Evolutionary conservation across 2,329 filamentous ascomycete genomes (phyloP).

Genomic region (Aspergillus fijiensis): DNA sequence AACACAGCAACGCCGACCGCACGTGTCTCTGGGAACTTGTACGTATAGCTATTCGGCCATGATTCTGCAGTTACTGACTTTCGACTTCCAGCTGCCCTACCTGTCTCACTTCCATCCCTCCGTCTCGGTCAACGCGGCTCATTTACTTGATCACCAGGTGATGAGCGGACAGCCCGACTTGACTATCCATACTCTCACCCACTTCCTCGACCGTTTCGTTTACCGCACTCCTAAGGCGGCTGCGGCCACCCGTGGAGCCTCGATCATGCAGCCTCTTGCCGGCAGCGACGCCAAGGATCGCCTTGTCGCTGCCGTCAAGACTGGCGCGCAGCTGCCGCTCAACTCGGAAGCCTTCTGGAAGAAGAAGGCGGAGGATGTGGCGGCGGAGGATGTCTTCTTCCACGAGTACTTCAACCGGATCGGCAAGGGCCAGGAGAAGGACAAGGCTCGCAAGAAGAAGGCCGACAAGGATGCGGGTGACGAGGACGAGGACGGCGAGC

Average conservation of each 20-base stretch:
- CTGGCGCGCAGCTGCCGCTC: slow-evolving; percentile 64
- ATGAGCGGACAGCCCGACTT: slow-evolving; percentile 87
- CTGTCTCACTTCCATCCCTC: slow-evolving; percentile 88
- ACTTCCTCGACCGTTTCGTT: slow-evolving; percentile 98
- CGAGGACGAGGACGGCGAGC: slow-evolving; percentile 42
- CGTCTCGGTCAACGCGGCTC: slow-evolving; percentile 76
- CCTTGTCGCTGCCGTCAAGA: slow-evolving; percentile 59
- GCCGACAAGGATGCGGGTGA: slow-evolving; percentile 50
- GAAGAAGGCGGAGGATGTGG: slow-evolving; percentile 82
- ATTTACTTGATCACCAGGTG: slow-evolving; percentile 66
- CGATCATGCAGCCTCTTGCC: slow-evolving; percentile 93
- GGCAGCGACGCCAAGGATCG: slow-evolving; percentile 61
- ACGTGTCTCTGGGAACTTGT: slow-evolving; percentile 93
- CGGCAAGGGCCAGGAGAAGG: slow-evolving; percentile 56
- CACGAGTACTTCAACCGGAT: slow-evolving; percentile 88
- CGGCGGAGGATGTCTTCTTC: slow-evolving; percentile 95
- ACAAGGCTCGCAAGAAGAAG: slow-evolving; percentile 53
- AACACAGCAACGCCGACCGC: slow-evolving; percentile 87
- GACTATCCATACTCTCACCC: slow-evolving; percentile 83
- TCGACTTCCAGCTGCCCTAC: slow-evolving; percentile 57
- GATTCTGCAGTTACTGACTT: slow-evolving; percentile 4
- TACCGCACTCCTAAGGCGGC: slow-evolving; percentile 84
- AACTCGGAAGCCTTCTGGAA: slow-evolving; percentile 91
- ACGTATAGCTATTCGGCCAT: slow-evolving; percentile 33
- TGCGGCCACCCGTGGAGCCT: slow-evolving; percentile 68